Base-by-base conservation (phyloP, 2,329 filamentous ascomycete genomes). In the Coleophoma crateriformis region DNA sequence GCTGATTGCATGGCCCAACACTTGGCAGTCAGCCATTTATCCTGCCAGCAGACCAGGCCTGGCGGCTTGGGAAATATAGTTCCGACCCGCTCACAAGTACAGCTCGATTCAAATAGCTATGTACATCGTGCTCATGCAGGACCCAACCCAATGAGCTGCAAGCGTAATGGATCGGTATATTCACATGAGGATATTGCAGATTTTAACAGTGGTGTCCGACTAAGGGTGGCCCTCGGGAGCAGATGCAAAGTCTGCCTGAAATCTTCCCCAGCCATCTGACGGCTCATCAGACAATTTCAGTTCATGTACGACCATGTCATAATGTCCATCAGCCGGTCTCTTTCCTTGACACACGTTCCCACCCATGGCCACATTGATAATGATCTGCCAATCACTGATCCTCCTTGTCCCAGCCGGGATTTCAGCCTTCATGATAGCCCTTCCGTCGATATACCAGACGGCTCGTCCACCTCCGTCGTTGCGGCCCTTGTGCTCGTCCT, bases 301-400 rank as follows among this genome's bases (percentile, higher is more conserved):
- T 20, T 70, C 69, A 50, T 77, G 73, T 0, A 83, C 66, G 2
- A 80, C 71, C 63, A 82, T 71, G 50, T 82, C 79, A 58, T 83
- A 82, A 19, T 67, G 63, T 0, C 79, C 79, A 54, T 81, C 72
- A 0, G 57, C 62, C 1, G 79, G 79, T 13, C 69, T 64, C 58
- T 70, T 71, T 0, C 77, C 78, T 14, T 71, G 64, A 54, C 78
- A 81, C 5, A 82, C 79, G 51, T 77, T 81, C 0, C 79, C 79
- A 0, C 79, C 79, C 75, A 83, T 81, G 1, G 79, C 79, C n/a
- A 83, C 70, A 50, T 83, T 83, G 15, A 83, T 70, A 51, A 82
- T 63, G 8, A 83, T 65, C 15, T 72, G 72, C 65, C 74, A 82
- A 22, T 82, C 79, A 49, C 75, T 72, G 64, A 83, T 71, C 6